These are phyloP conservation scores for Dactylellina parvicollis DNA, from an alignment of 2,329 filamentous ascomycete genomes.

Conservation along the genomic window DNA sequence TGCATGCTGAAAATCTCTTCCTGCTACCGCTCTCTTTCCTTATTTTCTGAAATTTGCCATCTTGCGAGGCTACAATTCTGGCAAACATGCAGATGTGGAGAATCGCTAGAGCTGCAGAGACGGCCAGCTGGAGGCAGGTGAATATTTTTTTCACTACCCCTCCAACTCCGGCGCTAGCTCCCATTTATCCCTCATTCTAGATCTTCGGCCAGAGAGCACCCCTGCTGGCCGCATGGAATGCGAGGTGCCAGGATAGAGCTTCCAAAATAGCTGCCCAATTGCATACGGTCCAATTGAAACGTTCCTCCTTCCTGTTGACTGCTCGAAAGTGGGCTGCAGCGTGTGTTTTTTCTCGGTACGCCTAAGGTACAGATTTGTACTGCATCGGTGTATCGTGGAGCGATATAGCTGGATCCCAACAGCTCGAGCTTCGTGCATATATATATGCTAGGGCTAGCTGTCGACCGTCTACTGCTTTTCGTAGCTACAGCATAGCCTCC, in stretches of 20 bases:
- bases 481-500: slow-evolving; percentile 1
- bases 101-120: slow-evolving; percentile 11
- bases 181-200: slow-evolving; percentile 54
- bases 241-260: slow-evolving; percentile 51
- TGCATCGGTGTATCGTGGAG: slow-evolving; percentile 33
- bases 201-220: slow-evolving; percentile 53
- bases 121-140: slow-evolving; percentile 7
- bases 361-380: slow-evolving; percentile 27
- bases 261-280: slow-evolving; percentile 54
- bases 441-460: slow-evolving; percentile 27
- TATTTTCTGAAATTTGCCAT: slow-evolving; percentile 1
- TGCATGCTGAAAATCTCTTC: slow-evolving; percentile 5
- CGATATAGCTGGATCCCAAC: slow-evolving; percentile 43
- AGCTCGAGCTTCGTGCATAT: slow-evolving; percentile 44
- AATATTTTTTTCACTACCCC: slow-evolving; percentile 23
- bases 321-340: slow-evolving; percentile 28
- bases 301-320: slow-evolving; percentile 44
- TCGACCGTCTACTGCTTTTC: slow-evolving; percentile 5
- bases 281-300: slow-evolving; percentile 51
- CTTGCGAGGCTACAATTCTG: not conserved
- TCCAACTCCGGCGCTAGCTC: slow-evolving; percentile 34
- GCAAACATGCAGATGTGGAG: slow-evolving; percentile 4
- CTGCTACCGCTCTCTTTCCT: not conserved
- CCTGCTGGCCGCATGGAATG: slow-evolving; percentile 50
- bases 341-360: slow-evolving; percentile 3